Evolutionary conservation across 768 basidiomycete genomes (phyloP).

Genomic region (Pleurotus tuber-regium): DNA sequence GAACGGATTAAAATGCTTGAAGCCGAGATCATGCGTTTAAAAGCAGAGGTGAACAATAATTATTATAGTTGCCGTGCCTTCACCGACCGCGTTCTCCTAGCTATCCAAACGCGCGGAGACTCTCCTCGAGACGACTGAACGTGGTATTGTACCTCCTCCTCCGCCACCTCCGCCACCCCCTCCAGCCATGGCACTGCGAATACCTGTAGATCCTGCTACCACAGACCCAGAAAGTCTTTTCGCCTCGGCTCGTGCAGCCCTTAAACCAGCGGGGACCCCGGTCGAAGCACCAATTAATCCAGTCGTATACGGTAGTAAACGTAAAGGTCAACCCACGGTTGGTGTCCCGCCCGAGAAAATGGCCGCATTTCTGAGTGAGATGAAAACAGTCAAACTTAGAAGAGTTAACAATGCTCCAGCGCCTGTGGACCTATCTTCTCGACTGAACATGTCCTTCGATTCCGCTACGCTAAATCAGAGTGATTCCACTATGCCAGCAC

Average conservation of each 20-base stretch:
- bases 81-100: constrained; percentile 25
- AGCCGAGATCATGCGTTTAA: constrained; percentile 58
- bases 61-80: neutral
- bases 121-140: constrained; percentile 18
- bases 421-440: neutral
- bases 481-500: neutral
- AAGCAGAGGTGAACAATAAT: constrained; percentile 45
- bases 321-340: constrained; percentile 61
- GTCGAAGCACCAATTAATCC: constrained; percentile 69
- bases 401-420: constrained; percentile 41
- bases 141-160: constrained; percentile 27
- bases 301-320: constrained; percentile 26
- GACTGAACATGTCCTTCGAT: constrained; percentile 7
- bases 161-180: constrained; percentile 46
- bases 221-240: constrained; percentile 41
- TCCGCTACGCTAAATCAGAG: neutral
- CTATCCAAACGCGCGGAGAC: constrained; percentile 36
- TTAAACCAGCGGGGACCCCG: constrained; percentile 56
- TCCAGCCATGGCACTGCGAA: constrained; percentile 30
- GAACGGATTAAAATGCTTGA: constrained; percentile 63
- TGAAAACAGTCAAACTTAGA: constrained; percentile 70
- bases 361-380: constrained; percentile 77
- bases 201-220: constrained; percentile 21
- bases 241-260: constrained; percentile 58
- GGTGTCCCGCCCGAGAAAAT: constrained; percentile 81